Conservation (phyloP, 2,329 filamentous ascomycete genomes). For the Cladosporium oxysporum region DNA sequence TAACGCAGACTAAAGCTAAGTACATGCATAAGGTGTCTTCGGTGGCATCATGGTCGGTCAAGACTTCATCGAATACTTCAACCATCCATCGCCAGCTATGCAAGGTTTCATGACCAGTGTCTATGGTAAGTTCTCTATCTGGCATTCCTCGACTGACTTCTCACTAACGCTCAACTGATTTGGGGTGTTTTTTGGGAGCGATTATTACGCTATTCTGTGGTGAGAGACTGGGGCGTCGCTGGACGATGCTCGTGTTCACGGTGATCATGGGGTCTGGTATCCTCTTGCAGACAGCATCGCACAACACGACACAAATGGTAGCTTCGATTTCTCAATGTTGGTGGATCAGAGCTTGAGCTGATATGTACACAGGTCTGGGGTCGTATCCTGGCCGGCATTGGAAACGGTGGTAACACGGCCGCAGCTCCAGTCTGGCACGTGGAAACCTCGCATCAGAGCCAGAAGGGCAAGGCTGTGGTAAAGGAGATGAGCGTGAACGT, state of each 20-base stretch:
- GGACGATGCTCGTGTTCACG: constrained; percentile 33
- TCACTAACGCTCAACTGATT: too few species aligned
- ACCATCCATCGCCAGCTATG: constrained; percentile 15
- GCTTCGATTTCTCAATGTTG: background rate
- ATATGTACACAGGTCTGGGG: constrained; percentile 32
- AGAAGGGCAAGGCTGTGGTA: constrained; percentile 27
- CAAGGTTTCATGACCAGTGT: constrained; percentile 23
- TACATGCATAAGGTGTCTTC: constrained; percentile 6
- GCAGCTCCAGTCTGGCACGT: constrained; percentile 47
- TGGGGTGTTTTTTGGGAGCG: constrained; percentile 34
- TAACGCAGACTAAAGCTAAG: background rate
- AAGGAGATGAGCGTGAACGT: constrained; percentile 30
- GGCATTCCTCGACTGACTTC: too few species aligned
- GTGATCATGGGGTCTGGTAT: constrained; percentile 42
- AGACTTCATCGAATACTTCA: constrained; percentile 20
- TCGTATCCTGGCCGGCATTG: constrained; percentile 44
- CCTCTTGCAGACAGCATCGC: constrained; percentile 41
- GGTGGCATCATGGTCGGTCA: constrained; percentile 16
- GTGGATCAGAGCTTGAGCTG: background rate
- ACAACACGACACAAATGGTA: constrained; percentile 40
- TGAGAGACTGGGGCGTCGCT: constrained; percentile 31
- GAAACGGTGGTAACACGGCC: constrained; percentile 36
- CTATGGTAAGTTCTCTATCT: constrained; percentile 1
- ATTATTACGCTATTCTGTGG: constrained; percentile 32
- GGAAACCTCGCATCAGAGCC: constrained; percentile 27